These are phyloP conservation scores for Amanita thiersii DNA, from an alignment of 768 basidiomycete genomes.

Conservation along the genomic window DNA sequence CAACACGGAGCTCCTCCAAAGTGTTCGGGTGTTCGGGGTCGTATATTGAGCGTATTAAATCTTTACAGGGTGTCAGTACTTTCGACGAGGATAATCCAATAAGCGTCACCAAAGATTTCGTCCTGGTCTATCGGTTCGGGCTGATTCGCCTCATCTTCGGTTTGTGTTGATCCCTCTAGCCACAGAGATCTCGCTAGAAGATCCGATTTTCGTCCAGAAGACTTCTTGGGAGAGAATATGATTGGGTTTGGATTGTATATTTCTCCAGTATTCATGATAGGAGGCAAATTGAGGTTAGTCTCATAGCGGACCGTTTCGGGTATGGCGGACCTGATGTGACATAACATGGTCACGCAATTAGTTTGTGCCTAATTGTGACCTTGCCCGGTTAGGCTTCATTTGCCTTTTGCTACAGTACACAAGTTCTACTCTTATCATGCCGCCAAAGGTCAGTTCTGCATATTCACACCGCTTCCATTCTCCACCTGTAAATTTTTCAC, in stretches of 20 bases:
- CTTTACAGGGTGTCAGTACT: constrained; percentile 30
- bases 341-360: constrained; percentile 19
- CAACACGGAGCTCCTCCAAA: constrained; percentile 91
- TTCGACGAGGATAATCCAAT: neutral
- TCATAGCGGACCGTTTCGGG: constrained; percentile 6
- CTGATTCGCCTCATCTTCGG: constrained; percentile 44
- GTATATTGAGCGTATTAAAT: constrained; percentile 84
- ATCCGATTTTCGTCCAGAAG: constrained; percentile 32
- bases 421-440: constrained; percentile 18
- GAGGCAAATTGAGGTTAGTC: constrained; percentile 9
- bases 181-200: constrained; percentile 48
- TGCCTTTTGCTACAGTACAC: no score
- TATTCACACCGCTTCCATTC: neutral
- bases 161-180: constrained; percentile 38
- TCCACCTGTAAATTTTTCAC: neutral
- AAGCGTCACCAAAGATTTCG: constrained; percentile 77
- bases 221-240: constrained; percentile 54
- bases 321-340: constrained; percentile 5
- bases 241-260: constrained; percentile 89
- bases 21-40: constrained; percentile 95
- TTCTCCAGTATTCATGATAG: constrained; percentile 43
- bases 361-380: constrained; percentile 8
- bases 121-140: constrained; percentile 79
- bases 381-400: no score
- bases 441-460: constrained; percentile 23